Base-by-base conservation (phyloP, 805 yeast species). In the Sporopachydermia quercuum region DNA sequence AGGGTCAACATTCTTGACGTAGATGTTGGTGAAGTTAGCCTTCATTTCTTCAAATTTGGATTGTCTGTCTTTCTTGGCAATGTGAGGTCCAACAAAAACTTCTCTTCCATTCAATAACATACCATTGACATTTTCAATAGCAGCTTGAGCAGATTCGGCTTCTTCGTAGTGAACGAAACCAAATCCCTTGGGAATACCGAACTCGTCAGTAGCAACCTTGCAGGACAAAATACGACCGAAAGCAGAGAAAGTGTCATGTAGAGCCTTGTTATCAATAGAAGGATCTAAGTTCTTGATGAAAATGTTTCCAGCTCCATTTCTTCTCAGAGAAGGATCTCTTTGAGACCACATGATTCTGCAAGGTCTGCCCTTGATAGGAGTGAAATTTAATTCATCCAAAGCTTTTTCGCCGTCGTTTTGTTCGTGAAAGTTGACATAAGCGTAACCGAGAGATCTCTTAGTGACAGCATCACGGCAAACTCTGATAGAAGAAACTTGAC, bases 271-370 rank as follows among this genome's bases (percentile, higher is more conserved):
- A 70, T 91, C 98, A 57, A 91, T 91, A 57, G 84, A 94, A 45
- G 95, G 93, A 65, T 89, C 96, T n/a, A 91, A 77, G 76, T 91
- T 91, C 78, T 91, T 91, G 71, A 91, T 89, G 76, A 81, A 91
- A 51, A 91, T 78, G 75, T 91, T 91, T 58, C 96, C 96, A 48
- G 84, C 80, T 63, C 96, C 96, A 58, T 78, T 78, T 73, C 79
- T 84, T 74, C 98, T 83, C 56, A 78, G 63, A 46, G 95, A 74
- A 49, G 98, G 97, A 63, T 91, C 97, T 69, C 97, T 85, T 72
- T 91, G 97, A 51, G 96, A 86, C 96, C 97, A 86, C 97, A 91
- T 91, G 70, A 91, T 89, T 67, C 98, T 85, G 70, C 96, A 86
- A 56, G 96, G 86, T 58, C 80, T 84, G 58, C 96, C 96, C 65